Base-by-base conservation (phyloP, 2,329 filamentous ascomycete genomes). In the Fusarium odoratissimum region DNA sequence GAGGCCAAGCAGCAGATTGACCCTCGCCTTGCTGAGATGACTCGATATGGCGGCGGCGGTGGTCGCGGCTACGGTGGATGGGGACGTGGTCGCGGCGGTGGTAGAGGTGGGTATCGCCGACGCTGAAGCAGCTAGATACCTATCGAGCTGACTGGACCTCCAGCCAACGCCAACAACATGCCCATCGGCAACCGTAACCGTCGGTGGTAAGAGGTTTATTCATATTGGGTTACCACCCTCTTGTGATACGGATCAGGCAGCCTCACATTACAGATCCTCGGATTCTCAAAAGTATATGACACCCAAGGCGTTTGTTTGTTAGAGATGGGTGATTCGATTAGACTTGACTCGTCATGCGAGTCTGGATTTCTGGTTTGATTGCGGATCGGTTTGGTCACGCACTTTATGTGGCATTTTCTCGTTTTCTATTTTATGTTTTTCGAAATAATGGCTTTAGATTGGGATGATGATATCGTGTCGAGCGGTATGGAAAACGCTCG, bases 1-100 rank as follows among this genome's bases (percentile, higher is more conserved):
- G 96, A 99, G 86, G 95, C 96, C 76, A 98, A 98, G 88, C 96
- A 99, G 87, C 92, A 97, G 85, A 95, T 99, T 83, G 96, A 98
- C 80, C 96, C 96, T 80, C 93, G 95, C 83, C 92, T 99, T 73
- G 91, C 91, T 73, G 96, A 99, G 88, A 98, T 99, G 96, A 91
- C 91, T 77, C 93, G 96, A 83, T 98, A 95, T 82, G 91, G 94
- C 76, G 94, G 95, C 72, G 90, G 92, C 72, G 90, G 92, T 73
- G 90, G 92, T 75, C 90, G 93, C 79, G 89, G 92, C 73, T 91
- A 90, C 79, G 90, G 92, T 79, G 91, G 93, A 78, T 92, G 92
- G 81, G 89, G 92, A 78, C 90, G 92, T 75, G 89, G 92, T 74
- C 89, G 92, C 76, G 84, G 85, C 58, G 82, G 81, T 75, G 85